Evolutionary conservation across 2,329 filamentous ascomycete genomes (phyloP), one percentile per base, ranked within the genome.

Genomic region (Fusarium redolens): DNA sequence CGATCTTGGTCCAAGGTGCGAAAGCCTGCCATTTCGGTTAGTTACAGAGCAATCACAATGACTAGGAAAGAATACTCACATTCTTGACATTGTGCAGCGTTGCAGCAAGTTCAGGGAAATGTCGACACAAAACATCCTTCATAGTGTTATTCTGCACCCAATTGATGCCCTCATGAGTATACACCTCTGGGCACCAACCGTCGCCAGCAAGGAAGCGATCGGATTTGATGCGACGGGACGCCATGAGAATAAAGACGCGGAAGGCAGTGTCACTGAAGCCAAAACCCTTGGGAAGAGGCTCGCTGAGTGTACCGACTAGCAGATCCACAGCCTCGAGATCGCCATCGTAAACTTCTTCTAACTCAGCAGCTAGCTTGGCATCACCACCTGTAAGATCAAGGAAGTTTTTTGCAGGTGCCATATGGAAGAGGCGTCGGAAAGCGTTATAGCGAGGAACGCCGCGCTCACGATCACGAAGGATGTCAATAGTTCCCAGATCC

Each of bases 141-240:
- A 69, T 71, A 0, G 68, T 72, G 2, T 72, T 71, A 5, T 51
- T 64, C 41, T 71, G 68, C 4, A 72, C 68, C 68, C 68, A 72
- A 15, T 69, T 58, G 1, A 71, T 71, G 0, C 68, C 63, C 5
- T 71, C 68, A 3, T 51, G 68, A 0, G 68, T 72, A 7, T 71
- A 72, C 4, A 72, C 64, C 28, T 72, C 68, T 6, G 68, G 63
- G 20, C 68, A 71, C 68, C 68, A 71, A 0, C 68, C 68, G 10
- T 69, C 68, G 0, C 68, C 68, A 1, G 68, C 68, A 5, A 71
- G 58, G 38, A 71, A 71, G 0, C 68, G 68, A 25, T 71, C 68
- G 14, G 68, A 71, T 15, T 71, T 71, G 18, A 71, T 71, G 4
- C 68, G 68, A 0, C 68, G 57, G 1, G 68, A 69, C 0, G 68